phyloP scores from a whole-genome alignment of 2,329 filamentous ascomycete species.

The Aspergillus candidus region DNA sequence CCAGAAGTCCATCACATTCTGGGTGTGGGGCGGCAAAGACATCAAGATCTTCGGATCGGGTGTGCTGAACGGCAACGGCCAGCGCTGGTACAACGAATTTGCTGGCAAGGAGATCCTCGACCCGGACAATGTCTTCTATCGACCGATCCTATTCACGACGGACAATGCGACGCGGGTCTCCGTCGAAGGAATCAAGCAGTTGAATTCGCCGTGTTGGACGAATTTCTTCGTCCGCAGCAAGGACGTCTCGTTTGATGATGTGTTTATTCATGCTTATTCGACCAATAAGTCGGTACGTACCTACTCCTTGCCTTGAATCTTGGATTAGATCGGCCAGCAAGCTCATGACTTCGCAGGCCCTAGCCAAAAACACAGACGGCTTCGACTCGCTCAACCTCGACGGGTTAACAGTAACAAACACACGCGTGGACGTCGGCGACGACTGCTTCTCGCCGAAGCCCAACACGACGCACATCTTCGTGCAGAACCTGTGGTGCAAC shows the following conservation, averaged over 20 bases:
- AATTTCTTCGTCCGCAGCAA: constrained; percentile 56
- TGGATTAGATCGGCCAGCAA: not conserved
- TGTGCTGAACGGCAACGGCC: constrained; percentile 52
- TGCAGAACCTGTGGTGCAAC: constrained; percentile 57
- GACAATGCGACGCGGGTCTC: constrained; percentile 56
- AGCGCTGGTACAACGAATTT: constrained; percentile 47
- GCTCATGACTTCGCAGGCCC: constrained; percentile 21
- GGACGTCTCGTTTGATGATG: constrained; percentile 49
- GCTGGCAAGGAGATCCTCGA: constrained; percentile 41
- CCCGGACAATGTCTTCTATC: constrained; percentile 50
- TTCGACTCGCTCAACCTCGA: constrained; percentile 57
- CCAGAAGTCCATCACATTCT: constrained; percentile 55
- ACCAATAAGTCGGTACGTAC: constrained; percentile 36
- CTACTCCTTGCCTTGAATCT: no score
- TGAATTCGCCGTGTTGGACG: constrained; percentile 59
- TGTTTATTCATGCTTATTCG: constrained; percentile 52
- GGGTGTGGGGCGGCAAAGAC: constrained; percentile 58
- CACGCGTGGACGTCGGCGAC: constrained; percentile 51
- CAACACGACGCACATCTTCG: constrained; percentile 53
- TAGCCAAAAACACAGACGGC: constrained; percentile 58
- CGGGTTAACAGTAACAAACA: constrained; percentile 46
- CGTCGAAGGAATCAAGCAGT: constrained; percentile 53
- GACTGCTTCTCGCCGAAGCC: constrained; percentile 59
- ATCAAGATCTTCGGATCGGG: constrained; percentile 56
- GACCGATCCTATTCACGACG: constrained; percentile 56